Evolutionary conservation across 2,329 filamentous ascomycete genomes (phyloP).

Genomic region (Verticillium nubilum): DNA sequence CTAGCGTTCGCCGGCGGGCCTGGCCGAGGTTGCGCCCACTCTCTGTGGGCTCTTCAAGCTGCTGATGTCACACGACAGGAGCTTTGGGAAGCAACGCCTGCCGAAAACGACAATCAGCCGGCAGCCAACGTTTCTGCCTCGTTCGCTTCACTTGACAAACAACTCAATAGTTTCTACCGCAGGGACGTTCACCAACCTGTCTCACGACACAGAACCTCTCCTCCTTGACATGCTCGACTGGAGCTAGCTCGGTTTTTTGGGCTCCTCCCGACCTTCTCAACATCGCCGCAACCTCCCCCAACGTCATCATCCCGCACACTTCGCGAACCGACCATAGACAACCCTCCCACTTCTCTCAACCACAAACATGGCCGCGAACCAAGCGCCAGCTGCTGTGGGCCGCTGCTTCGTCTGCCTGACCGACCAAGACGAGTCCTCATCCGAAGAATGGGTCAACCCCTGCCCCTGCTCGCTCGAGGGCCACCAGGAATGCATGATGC

Average conservation of each 20-base stretch:
- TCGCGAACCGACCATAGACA: neutral
- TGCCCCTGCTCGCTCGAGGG: constrained; percentile 88
- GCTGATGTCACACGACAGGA: neutral
- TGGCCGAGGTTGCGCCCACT: neutral
- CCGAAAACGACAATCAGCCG: neutral
- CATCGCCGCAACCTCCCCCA: neutral
- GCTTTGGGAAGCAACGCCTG: neutral
- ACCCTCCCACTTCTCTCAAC: neutral
- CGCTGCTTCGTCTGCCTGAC: constrained; percentile 61
- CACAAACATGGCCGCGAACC: neutral
- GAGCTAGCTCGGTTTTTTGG: neutral
- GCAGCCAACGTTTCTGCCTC: neutral
- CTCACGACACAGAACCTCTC: neutral
- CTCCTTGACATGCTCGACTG: neutral
- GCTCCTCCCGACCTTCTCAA: neutral
- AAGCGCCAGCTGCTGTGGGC: constrained; percentile 15
- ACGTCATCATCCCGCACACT: neutral
- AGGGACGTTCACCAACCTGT: neutral
- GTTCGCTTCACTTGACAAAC: neutral
- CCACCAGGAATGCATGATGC: constrained; percentile 82
- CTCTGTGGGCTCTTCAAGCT: neutral
- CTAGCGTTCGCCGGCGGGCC: neutral
- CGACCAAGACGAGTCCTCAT: constrained; percentile 44
- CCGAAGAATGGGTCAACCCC: constrained; percentile 70
- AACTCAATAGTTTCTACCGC: neutral